phyloP scores from a whole-genome alignment of 2,329 filamentous ascomycete species.

The Claviceps lovelessii region DNA sequence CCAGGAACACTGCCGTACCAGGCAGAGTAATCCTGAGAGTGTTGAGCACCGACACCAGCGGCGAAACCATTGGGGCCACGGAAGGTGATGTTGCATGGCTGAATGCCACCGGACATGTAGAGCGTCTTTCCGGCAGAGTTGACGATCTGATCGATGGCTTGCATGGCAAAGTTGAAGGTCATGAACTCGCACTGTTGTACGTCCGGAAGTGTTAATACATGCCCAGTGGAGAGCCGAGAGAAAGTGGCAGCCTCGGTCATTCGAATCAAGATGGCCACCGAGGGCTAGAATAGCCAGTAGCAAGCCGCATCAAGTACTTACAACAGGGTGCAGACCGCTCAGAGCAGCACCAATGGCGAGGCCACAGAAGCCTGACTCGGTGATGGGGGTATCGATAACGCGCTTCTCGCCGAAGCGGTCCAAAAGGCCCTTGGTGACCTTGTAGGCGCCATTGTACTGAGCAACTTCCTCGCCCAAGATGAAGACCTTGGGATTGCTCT shows the following conservation, averaged over 20 bases:
- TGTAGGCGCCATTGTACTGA: slow-evolving; percentile 99
- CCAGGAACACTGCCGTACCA: slow-evolving; percentile 99
- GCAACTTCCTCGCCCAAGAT: slow-evolving; percentile 95
- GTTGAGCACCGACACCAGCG: slow-evolving; percentile 86
- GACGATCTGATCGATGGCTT: slow-evolving; percentile 98
- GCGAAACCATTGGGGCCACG: slow-evolving; percentile 98
- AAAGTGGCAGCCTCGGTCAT: neutral
- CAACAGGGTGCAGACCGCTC: slow-evolving; percentile 83
- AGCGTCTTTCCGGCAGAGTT: slow-evolving; percentile 98
- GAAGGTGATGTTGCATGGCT: slow-evolving; percentile 99
- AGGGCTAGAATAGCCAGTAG: neutral
- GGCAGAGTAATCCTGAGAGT: slow-evolving; percentile 96
- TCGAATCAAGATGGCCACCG: neutral
- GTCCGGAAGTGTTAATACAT: neutral
- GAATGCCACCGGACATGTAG: slow-evolving; percentile 99
- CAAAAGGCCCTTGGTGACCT: slow-evolving; percentile 94
- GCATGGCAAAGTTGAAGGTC: slow-evolving; percentile 99
- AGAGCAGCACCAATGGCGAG: slow-evolving; percentile 89
- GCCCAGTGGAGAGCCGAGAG: neutral
- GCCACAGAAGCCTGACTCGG: slow-evolving; percentile 89
- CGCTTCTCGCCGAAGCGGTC: slow-evolving; percentile 96
- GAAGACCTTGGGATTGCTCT: slow-evolving; percentile 88
- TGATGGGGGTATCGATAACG: slow-evolving; percentile 97
- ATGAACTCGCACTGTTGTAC: slow-evolving; percentile 82
- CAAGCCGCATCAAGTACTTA: slow-evolving; percentile 35